Base-by-base conservation (phyloP, 768 basidiomycete species). In the Cubamyces lactineus region DNA sequence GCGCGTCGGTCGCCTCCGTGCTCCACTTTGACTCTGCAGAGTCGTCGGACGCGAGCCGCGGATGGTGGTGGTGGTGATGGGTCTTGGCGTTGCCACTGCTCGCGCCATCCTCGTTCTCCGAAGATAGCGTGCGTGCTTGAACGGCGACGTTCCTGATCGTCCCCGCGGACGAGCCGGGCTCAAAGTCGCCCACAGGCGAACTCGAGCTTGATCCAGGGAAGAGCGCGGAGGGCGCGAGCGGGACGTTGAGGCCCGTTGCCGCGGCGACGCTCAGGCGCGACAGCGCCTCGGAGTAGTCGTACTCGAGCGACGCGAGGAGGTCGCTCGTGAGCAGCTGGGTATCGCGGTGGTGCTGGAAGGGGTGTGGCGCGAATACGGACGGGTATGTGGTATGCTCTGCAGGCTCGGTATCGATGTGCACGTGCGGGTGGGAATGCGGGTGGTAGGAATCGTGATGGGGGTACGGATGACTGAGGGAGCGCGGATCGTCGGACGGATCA, bases 121-220 rank as follows among this genome's bases (percentile, higher is more conserved):
- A 47, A 30, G 24, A n/a, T 8, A 30, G 54, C 57, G 53, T 66
- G 57, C 63, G 68, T 26, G 58, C 59, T 16, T 51, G n/a, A 4
- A 52, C 26, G 46, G 46, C 38, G 48, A 62, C 58, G 57, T 62
- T 52, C 54, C 80, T 73, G 56, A 81, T 77, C 24, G 80, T 82
- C 45, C 76, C 81, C 26, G 74, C 75, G 30, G 83, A 80, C 15
- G 80, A 78, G n/a, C 78, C 76, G n/a, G 81, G 76, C 61, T 80
- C 71, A 47, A 78, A 73, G 24, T 68, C 70, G 21, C 74, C 68
- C 23, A 53, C 66, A 7, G 69, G 62, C 2, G 60, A 53, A 26
- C 59, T 62, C 53, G 62, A 34, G 11, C 34, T 34, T 34, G 5
- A 11, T 6, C 34, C 51, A 12, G 63, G 49, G 28, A 41, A 61